Evolutionary conservation across 2,329 filamentous ascomycete genomes (phyloP).

Genomic region (Epichloe amarillans): DNA sequence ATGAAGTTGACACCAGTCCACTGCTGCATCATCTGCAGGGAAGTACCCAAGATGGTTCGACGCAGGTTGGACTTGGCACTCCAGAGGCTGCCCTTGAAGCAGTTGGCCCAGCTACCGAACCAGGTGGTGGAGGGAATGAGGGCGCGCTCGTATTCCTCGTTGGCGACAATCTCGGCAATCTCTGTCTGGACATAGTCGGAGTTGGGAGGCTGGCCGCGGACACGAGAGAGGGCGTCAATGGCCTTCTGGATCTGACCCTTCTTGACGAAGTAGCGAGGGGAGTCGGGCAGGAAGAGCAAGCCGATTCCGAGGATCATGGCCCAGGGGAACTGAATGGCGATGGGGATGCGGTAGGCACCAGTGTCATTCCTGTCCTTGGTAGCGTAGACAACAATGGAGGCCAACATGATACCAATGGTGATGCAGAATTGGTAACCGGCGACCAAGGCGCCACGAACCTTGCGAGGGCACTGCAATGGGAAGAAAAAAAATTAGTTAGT

Average conservation of each 20-base stretch:
- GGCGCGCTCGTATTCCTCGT: conserved; percentile 71
- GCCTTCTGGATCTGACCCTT: conserved; percentile 56
- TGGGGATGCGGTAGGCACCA: conserved; percentile 67
- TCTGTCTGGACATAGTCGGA: conserved; percentile 68
- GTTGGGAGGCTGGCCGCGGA: conserved; percentile 61
- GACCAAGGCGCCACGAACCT: conserved; percentile 67
- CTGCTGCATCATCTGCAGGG: conserved; percentile 71
- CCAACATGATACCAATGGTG: conserved; percentile 65
- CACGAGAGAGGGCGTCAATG: conserved; percentile 44
- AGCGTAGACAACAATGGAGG: conserved; percentile 60
- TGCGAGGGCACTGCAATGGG: conserved; percentile 38
- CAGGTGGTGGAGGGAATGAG: conserved; percentile 53
- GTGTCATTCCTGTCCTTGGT: conserved; percentile 49
- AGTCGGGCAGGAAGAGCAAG: conserved; percentile 68
- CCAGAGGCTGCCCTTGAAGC: conserved; percentile 51
- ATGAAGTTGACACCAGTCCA: conserved; percentile 88
- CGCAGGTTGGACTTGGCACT: conserved; percentile 55
- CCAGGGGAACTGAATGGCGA: conserved; percentile 69
- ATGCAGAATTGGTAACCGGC: conserved; percentile 75
- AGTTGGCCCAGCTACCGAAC: conserved; percentile 54
- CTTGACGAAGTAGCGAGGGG: conserved; percentile 76
- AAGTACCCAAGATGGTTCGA: conserved; percentile 57
- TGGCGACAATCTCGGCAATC: conserved; percentile 79
- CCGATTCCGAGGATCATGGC: conserved; percentile 61
- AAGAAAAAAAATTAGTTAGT: neutral